These are phyloP conservation scores for Xylariaceae sp. DNA, from an alignment of 2,329 filamentous ascomycete species.

Conservation along the genomic window DNA sequence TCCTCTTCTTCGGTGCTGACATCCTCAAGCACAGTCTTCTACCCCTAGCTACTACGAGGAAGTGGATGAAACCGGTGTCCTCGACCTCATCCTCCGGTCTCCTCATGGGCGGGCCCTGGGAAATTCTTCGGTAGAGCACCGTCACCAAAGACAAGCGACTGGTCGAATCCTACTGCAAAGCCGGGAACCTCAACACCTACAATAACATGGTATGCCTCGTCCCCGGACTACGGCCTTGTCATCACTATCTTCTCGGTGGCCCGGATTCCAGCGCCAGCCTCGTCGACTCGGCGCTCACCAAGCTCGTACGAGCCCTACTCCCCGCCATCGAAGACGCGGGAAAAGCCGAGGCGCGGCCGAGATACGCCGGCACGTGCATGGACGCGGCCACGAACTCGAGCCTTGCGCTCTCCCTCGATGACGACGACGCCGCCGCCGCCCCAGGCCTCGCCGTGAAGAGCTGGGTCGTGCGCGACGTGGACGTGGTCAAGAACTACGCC, in stretches of 20 bases:
- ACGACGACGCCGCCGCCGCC: constrained; percentile 41
- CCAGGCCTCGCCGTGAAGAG: constrained; percentile 43
- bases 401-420: constrained; percentile 42
- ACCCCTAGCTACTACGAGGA: constrained; percentile 28
- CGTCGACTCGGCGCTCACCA: constrained; percentile 27
- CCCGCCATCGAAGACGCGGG: constrained; percentile 48
- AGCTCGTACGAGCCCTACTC: constrained; percentile 40
- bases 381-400: constrained; percentile 44
- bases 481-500: constrained; percentile 42
- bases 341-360: constrained; percentile 37
- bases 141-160: constrained; percentile 35
- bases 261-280: constrained; percentile 26
- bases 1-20: constrained; percentile 30
- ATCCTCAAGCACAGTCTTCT: constrained; percentile 33
- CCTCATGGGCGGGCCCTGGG: constrained; percentile 40
- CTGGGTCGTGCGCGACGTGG: constrained; percentile 46
- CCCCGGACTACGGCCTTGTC: constrained; percentile 39
- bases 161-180: constrained; percentile 40
- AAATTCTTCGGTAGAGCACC: constrained; percentile 38
- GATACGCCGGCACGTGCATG: constrained; percentile 43
- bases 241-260: constrained; percentile 32
- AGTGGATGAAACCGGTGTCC: constrained; percentile 35
- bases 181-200: constrained; percentile 38
- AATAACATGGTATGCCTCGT: constrained; percentile 37
- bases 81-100: constrained; percentile 35